These are phyloP conservation scores for Zymoseptoria tritici DNA, from an alignment of 2,329 filamentous ascomycete species.

Conservation along the genomic window DNA sequence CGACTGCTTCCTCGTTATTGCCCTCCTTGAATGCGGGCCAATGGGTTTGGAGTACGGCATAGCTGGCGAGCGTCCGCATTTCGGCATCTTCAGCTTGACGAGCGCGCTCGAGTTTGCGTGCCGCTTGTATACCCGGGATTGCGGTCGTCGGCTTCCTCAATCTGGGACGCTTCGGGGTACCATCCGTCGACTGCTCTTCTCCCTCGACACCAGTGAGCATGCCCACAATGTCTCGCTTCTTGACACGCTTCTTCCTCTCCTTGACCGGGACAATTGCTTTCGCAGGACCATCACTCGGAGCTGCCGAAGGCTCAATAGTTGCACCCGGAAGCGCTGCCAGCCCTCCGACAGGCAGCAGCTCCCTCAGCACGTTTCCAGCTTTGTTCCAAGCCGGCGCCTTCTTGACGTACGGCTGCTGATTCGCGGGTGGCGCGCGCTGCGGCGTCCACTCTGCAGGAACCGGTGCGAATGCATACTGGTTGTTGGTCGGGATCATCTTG, in stretches of 20 bases:
- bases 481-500: conserved; percentile 13
- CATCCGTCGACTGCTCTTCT: neutral
- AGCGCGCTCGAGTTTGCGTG: conserved; percentile 7
- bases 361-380: neutral
- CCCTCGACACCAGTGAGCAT: neutral
- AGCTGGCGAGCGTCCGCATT: conserved; percentile 27
- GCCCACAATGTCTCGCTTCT: conserved; percentile 3
- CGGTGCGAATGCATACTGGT: neutral
- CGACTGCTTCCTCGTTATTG: conserved; percentile 42
- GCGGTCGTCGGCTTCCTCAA: conserved; percentile 8
- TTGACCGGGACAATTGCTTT: neutral
- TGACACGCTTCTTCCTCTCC: conserved; percentile 7
- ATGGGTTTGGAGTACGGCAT: conserved; percentile 32
- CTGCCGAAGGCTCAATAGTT: neutral
- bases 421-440: neutral
- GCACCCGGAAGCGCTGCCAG: neutral
- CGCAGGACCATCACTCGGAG: neutral
- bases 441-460: neutral
- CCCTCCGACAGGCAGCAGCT: neutral
- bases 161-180: conserved; percentile 10
- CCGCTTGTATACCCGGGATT: conserved; percentile 5
- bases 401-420: neutral
- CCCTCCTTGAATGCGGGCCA: conserved; percentile 38
- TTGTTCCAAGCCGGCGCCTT: neutral
- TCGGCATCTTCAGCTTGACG: conserved; percentile 15